Conservation (phyloP, 2,329 filamentous ascomycete genomes). For the Cladobotryum protrusum region DNA sequence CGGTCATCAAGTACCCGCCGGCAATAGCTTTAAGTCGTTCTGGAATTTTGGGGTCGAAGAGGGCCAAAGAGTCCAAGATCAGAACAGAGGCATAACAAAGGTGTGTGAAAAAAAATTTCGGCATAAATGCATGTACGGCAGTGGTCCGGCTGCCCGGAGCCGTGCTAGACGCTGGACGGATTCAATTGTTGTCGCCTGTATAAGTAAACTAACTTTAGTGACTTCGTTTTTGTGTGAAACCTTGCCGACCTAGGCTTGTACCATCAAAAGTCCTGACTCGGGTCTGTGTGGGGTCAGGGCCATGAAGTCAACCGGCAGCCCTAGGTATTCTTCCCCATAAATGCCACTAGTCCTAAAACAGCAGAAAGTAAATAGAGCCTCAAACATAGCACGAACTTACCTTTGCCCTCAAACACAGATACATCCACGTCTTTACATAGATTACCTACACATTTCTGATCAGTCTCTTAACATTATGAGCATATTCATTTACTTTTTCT, state of each 20-base stretch:
- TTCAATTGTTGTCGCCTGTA: background rate
- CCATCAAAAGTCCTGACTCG: too few species aligned
- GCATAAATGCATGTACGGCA: conserved; percentile 20
- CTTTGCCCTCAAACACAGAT: background rate
- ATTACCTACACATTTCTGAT: too few species aligned
- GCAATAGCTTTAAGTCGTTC: conserved; percentile 18
- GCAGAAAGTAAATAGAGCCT: conserved; percentile 26
- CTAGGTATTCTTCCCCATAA: background rate
- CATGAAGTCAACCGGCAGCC: background rate
- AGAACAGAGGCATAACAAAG: conserved; percentile 14
- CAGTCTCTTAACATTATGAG: too few species aligned
- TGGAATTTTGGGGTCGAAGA: conserved; percentile 9
- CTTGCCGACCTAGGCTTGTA: background rate
- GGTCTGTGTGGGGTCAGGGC: too few species aligned
- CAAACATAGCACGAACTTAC: too few species aligned
- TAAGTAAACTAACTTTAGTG: background rate
- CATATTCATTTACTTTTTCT: too few species aligned
- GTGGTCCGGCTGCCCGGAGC: conserved; percentile 21
- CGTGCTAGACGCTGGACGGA: conserved; percentile 6
- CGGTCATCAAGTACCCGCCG: conserved; percentile 23
- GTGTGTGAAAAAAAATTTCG: conserved; percentile 26
- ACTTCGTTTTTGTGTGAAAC: background rate
- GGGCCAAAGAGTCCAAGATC: conserved; percentile 13
- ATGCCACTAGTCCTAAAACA: conserved; percentile 20
- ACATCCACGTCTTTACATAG: too few species aligned